These are phyloP conservation scores for Staphylotrichum tortipilum DNA, from an alignment of 495 filamentous ascomycete genomes.

Conservation along the genomic window DNA sequence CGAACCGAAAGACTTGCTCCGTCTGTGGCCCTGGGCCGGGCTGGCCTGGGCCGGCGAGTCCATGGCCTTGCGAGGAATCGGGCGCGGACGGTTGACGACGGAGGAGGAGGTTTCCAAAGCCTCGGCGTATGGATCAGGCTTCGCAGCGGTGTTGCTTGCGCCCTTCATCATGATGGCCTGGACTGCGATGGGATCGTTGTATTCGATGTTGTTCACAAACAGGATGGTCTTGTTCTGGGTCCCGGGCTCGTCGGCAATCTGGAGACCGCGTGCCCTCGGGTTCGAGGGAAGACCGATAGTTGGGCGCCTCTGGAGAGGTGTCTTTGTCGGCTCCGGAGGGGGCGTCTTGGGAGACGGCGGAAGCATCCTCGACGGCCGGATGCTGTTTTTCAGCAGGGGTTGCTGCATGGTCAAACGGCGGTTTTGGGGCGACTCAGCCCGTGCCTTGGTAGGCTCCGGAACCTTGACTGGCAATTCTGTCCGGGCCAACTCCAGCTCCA, in stretches of 20 bases:
- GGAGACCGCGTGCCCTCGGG: conserved; percentile 37
- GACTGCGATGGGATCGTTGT: conserved; percentile 38
- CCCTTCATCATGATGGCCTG: conserved; percentile 38
- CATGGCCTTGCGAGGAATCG: conserved; percentile 38
- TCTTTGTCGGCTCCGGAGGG: conserved; percentile 28
- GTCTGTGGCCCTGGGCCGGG: conserved; percentile 24
- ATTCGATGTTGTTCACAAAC: conserved; percentile 46
- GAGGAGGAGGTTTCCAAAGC: conserved; percentile 22
- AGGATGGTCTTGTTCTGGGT: conserved; percentile 39
- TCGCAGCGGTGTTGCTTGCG: conserved; percentile 22
- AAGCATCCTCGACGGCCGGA: conserved; percentile 28
- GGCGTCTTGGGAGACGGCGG: conserved; percentile 25
- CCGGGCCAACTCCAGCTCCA: neutral
- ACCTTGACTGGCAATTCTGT: neutral
- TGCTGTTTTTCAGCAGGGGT: conserved; percentile 12
- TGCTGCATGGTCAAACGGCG: neutral
- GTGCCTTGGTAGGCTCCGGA: neutral
- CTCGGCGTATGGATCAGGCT: conserved; percentile 12
- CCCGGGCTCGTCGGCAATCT: conserved; percentile 19
- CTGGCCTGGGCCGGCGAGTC: conserved; percentile 28
- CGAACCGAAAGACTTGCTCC: conserved; percentile 39
- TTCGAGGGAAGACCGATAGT: conserved; percentile 44
- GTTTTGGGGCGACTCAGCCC: neutral
- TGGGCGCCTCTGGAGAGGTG: conserved; percentile 36
- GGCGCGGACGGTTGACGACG: conserved; percentile 46